Evolutionary conservation across 805 yeast species (phyloP), one percentile per base, ranked within the genome.

Genomic region (Candida lessepsii): DNA sequence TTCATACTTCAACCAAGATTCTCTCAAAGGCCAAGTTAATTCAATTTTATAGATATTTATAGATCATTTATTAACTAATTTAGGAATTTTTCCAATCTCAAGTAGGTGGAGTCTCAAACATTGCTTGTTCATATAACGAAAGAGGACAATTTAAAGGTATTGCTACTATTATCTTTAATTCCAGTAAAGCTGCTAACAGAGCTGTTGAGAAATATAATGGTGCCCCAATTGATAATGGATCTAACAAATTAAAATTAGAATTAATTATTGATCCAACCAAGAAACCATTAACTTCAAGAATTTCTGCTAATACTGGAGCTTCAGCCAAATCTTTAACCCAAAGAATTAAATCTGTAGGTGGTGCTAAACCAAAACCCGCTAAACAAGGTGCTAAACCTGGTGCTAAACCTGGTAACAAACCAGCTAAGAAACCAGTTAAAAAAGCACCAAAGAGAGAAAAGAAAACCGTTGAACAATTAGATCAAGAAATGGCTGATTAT

Each of bases 401-500:
- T 19, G 29, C 38, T 10, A 35, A 24, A 13, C 13, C 27, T 4
- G 17, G n/a, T 21, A 14, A 11, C 7, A 23, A 33, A 34, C 37
- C 42, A 34, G 45, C 46, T 23, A 73, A 76, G 68, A 53, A 56
- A 45, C 56, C 46, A 46, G 30, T 33, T 51, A 25, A 52, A 67
- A 60, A 60, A 49, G 58, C 65, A 34, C 63, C 61, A 35, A 67
- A 65, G 56, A 72, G 62, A 48, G 64, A 61, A 48, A 71, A 73
- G 66, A 89, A 89, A 77, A 81, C 96, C 39, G 74, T 86, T 49
- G 98, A 86, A 63, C 91, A 93, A 68, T 80, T 91, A 60, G 99
- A 93, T 68, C 96, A 90, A 61, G 98, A 91, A 71, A 91, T 93
- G 99, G 85, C 89, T 48, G 98, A 90, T 61, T 91, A 91, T 71